Evolutionary conservation across 1,284 basidiomycete species (phyloP).

Genomic region (Phenoliferia sp.): DNA sequence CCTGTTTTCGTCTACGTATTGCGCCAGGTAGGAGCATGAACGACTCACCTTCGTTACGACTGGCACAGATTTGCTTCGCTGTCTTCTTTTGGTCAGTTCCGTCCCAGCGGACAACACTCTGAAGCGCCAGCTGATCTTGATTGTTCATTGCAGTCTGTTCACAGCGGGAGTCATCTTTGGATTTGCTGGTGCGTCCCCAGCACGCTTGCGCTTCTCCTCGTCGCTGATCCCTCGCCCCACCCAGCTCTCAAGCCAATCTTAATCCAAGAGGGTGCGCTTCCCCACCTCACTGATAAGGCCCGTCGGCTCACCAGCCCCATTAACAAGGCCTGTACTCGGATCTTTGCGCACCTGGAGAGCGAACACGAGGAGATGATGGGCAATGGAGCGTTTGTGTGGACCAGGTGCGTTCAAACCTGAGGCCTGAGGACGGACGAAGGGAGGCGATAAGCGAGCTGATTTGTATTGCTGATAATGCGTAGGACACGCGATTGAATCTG

Average conservation of each 20-base stretch:
- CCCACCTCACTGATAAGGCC: constrained; percentile 2
- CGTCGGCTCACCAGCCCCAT: neutral
- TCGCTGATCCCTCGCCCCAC: neutral
- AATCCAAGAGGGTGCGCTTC: constrained; percentile 28
- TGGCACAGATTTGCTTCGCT: constrained; percentile 17
- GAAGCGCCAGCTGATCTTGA: neutral
- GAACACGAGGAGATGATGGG: constrained; percentile 9
- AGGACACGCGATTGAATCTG: constrained; percentile 37
- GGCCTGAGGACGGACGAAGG: neutral
- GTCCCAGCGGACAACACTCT: neutral
- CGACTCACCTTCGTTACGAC: neutral
- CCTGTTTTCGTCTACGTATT: too few species aligned
- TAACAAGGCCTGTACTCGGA: constrained; percentile 25
- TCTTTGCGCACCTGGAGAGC: constrained; percentile 19
- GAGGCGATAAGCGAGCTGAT: too few species aligned
- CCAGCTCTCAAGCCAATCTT: constrained; percentile 35
- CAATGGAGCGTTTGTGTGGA: constrained; percentile 2
- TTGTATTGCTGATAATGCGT: neutral
- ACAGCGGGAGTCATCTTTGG: constrained; percentile 33
- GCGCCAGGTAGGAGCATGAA: too few species aligned
- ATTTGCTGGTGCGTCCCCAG: constrained; percentile 18
- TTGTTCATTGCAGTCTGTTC: constrained; percentile 11
- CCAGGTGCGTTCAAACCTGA: constrained; percentile 7
- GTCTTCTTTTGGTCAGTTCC: constrained; percentile 17
- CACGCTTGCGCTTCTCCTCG: neutral